Base-by-base conservation (phyloP, 306 rosid genomes). In the Acmispon strigosus region DNA sequence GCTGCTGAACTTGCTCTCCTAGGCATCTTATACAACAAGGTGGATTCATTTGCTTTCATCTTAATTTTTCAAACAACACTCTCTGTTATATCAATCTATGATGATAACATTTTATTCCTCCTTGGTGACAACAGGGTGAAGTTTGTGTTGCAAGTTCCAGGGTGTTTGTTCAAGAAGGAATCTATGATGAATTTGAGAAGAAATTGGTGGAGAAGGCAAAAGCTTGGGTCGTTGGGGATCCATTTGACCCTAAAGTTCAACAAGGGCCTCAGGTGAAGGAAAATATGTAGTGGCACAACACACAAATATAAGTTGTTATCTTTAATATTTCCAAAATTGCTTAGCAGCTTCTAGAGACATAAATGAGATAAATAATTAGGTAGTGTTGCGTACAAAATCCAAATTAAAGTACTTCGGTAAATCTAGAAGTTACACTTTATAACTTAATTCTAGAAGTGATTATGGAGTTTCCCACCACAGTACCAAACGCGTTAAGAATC, bases 231-330 rank as follows among this genome's bases (percentile, higher is more conserved):
- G 83, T 90, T 6, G 97, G 96, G 39, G 97, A 93, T 73, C 96
- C 96, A 37, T 93, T 93, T 78, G 97, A 90, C 66, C 92, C 97
- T 45, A 67, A 81, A 43, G 81, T 66, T 78, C 84, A 80, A 24
- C 92, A 93, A 52, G 96, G 98, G 47, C 97, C 98, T 1, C 97
- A 90, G 83, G 96, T 82, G 58, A 64, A 64, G 15, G 48, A 70
- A 5, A 41, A 16, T 59, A 51, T 49, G 6, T 36, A 36, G 0
- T 36, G 8, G 2, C 4, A 4, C 37, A 32, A 1, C 24, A 2
- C 24, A 22, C 24, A 22, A 22, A 22, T 22, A 22, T 22, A 1
- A 22, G 24, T 22, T 22, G 24, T 1, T 22, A 22, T 22, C 24
- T 27, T 27, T 27, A 22, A 3, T 22, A 27, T 27, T 27, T 27